These are phyloP conservation scores for Brasenia schreberi DNA, from an alignment of 164 flowering plant species.

Conservation along the genomic window DNA sequence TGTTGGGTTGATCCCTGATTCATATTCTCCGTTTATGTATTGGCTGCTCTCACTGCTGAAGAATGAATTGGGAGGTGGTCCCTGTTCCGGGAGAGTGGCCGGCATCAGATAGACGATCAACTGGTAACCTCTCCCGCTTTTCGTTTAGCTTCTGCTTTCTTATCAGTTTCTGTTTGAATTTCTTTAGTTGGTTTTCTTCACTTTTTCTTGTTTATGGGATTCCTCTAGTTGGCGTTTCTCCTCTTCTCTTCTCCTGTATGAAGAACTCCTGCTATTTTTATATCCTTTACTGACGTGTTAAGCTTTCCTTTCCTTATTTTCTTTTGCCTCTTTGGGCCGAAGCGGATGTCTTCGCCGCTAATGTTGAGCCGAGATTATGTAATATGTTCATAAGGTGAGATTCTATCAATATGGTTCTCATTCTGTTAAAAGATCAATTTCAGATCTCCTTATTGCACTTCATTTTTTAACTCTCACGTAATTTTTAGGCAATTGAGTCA, in stretches of 20 bases:
- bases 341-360: constrained; percentile 56
- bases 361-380: constrained; percentile 54
- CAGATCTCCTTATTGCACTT: not conserved
- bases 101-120: constrained; percentile 37
- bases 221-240: not conserved
- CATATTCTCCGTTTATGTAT: too few species aligned
- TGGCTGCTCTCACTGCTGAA: not conserved
- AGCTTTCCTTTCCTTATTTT: not conserved
- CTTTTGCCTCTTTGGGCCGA: constrained; percentile 2
- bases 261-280: not conserved
- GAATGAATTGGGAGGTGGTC: constrained; percentile 37
- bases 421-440: not conserved
- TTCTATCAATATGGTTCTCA: not conserved
- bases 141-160: not conserved
- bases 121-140: constrained; percentile 24
- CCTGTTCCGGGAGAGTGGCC: constrained; percentile 52
- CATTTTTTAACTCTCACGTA: not conserved
- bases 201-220: too few species aligned
- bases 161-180: not conserved
- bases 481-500: constrained; percentile 49
- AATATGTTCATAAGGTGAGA: constrained; percentile 56
- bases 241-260: not conserved
- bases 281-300: not conserved
- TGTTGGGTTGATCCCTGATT: too few species aligned
- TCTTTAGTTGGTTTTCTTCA: not conserved